phyloP scores from a whole-genome alignment of 2,329 filamentous ascomycete species.

The Sporothrix protearum region DNA sequence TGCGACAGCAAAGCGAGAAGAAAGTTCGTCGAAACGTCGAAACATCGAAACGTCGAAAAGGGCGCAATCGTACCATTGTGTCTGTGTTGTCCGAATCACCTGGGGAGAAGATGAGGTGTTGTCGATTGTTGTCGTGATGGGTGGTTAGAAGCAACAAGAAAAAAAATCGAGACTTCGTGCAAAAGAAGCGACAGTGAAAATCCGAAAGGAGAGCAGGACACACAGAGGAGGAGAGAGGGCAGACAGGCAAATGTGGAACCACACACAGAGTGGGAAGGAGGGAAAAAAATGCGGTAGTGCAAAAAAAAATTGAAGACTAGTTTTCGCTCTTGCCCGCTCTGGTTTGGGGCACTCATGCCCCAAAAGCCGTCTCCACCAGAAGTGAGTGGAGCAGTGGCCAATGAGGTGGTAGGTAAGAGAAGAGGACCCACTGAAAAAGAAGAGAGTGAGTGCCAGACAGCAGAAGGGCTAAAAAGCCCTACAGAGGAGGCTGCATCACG shows the following conservation, averaged over 20 bases:
- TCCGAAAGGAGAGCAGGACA: constrained; percentile 15
- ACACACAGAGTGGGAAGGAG: constrained; percentile 11
- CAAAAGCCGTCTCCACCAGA: neutral
- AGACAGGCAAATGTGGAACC: constrained; percentile 13
- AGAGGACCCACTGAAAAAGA: constrained; percentile 2
- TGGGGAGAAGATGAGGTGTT: constrained; percentile 16
- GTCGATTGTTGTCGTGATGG: constrained; percentile 21
- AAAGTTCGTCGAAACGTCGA: neutral
- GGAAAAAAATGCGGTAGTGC: constrained; percentile 25
- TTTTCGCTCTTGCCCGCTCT: neutral
- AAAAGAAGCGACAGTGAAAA: constrained; percentile 13
- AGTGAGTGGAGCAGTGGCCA: neutral
- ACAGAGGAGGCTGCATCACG: constrained; percentile 27
- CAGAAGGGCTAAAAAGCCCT: constrained; percentile 46
- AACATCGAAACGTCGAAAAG: constrained; percentile 24
- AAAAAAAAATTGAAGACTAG: constrained; percentile 22
- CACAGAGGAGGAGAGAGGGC: constrained; percentile 14
- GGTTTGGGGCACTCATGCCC: constrained; percentile 5
- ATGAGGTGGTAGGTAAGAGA: neutral
- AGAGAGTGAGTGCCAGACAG: neutral
- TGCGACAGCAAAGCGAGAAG: neutral
- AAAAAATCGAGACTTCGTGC: constrained; percentile 7
- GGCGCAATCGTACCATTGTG: constrained; percentile 48
- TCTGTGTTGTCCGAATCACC: constrained; percentile 49
- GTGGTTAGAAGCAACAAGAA: constrained; percentile 7